phyloP scores from a whole-genome alignment of 768 basidiomycete species.

The Coprinellus micaceus region DNA sequence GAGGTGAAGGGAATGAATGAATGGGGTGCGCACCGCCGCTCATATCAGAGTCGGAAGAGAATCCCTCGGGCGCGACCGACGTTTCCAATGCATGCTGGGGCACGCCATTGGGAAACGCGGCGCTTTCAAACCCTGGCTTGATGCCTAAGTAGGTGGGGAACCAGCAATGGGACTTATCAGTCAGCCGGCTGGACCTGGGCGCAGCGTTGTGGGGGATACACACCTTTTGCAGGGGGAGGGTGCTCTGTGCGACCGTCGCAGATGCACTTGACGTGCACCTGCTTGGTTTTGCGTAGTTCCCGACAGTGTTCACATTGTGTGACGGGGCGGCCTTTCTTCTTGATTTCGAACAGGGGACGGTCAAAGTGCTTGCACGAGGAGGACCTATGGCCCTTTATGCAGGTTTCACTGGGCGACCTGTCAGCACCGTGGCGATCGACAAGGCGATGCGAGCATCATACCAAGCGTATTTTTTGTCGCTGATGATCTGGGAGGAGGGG shows the following conservation, averaged over 20 bases:
- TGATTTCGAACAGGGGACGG: constrained; percentile 85
- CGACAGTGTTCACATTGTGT: constrained; percentile 90
- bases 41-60: constrained; percentile 54
- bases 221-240: constrained; percentile 54
- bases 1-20: constrained; percentile 31
- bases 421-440: constrained; percentile 7
- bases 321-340: constrained; percentile 88
- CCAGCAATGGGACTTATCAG: constrained; percentile 39
- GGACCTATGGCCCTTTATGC: constrained; percentile 92
- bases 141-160: constrained; percentile 37
- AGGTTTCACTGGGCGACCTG: constrained; percentile 63
- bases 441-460: constrained; percentile 30
- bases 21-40: constrained; percentile 58
- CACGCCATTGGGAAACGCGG: constrained; percentile 79
- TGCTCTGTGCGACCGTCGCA: constrained; percentile 71
- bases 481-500: constrained; percentile 54
- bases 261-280: constrained; percentile 82
- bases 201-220: constrained; percentile 25
- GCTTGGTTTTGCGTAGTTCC: constrained; percentile 79
- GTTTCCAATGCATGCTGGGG: constrained; percentile 56
- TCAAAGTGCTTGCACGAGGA: constrained; percentile 86
- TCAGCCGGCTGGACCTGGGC: constrained; percentile 32
- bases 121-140: constrained; percentile 56
- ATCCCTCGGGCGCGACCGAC: constrained; percentile 52
- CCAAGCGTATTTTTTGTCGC: constrained; percentile 82